Conservation (phyloP, 83 land plant genomes). For the Picea abies region DNA sequence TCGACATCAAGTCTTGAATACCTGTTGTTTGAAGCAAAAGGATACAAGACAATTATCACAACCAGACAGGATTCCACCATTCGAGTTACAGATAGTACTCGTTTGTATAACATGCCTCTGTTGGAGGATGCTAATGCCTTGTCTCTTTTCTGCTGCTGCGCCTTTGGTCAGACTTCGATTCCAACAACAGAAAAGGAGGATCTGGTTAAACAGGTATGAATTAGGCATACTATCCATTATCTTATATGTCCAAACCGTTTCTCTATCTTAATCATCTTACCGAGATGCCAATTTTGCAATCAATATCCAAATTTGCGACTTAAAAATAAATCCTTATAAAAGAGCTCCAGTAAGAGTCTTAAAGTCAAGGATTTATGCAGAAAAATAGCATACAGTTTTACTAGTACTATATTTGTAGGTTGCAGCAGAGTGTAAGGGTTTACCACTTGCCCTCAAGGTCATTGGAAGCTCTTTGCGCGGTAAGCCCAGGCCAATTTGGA, state of each 20-base stretch:
- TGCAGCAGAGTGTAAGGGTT: too few relatives aligned
- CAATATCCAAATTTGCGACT: too few relatives aligned
- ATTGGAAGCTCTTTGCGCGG: constrained; percentile 50
- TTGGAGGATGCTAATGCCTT: constrained; percentile 1
- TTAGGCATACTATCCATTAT: neutral
- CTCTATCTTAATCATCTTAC: too few relatives aligned
- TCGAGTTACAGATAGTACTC: neutral
- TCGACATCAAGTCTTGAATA: too few relatives aligned
- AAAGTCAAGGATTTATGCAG: too few relatives aligned
- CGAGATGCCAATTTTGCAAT: too few relatives aligned
- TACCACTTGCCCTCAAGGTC: constrained; percentile 69
- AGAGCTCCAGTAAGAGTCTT: too few relatives aligned
- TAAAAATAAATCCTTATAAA: too few relatives aligned
- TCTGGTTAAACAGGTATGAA: constrained; percentile 9
- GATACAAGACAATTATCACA: too few relatives aligned
- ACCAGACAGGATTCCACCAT: too few relatives aligned
- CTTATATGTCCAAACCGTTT: neutral
- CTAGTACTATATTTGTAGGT: constrained; percentile 21
- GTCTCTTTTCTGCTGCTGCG: constrained; percentile 12
- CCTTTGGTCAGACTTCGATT: constrained; percentile 3
- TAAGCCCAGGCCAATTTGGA: constrained; percentile 37
- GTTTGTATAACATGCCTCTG: constrained; percentile 3
- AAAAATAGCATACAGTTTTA: too few relatives aligned
- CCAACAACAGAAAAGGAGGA: constrained; percentile 2
- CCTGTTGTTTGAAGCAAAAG: too few relatives aligned